These are phyloP conservation scores for Parastagonospora nodorum DNA, from an alignment of 2,329 filamentous ascomycete genomes.

Conservation along the genomic window DNA sequence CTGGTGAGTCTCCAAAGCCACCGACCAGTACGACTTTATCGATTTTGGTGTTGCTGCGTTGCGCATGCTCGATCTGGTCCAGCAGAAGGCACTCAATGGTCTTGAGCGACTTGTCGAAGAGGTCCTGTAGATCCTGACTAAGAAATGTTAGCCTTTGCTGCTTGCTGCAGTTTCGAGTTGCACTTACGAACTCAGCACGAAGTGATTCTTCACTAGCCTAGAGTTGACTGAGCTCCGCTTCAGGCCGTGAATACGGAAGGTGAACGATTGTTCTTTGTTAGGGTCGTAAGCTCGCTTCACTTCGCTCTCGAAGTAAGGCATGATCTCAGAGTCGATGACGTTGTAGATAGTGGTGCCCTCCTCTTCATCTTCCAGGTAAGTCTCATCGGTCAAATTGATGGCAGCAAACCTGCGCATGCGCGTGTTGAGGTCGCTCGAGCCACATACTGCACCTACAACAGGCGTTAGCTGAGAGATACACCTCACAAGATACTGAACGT, in stretches of 20 bases:
- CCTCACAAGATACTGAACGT: not conserved
- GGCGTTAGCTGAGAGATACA: not conserved
- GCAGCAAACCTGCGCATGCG: slow-evolving; percentile 3
- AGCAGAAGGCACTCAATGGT: slow-evolving; percentile 10
- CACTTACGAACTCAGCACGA: slow-evolving; percentile 12
- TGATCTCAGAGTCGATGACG: slow-evolving; percentile 11
- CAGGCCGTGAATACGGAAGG: slow-evolving; percentile 6
- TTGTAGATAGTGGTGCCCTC: slow-evolving; percentile 1
- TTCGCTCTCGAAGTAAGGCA: slow-evolving; percentile 14
- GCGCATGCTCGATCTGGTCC: slow-evolving; percentile 7
- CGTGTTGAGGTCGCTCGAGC: slow-evolving; percentile 11
- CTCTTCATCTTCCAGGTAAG: slow-evolving; percentile 8
- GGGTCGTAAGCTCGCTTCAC: slow-evolving; percentile 10
- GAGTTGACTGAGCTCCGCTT: not conserved
- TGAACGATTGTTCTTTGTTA: not conserved
- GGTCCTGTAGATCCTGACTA: slow-evolving; percentile 6
- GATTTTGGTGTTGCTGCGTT: not conserved
- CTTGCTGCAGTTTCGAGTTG: not conserved
- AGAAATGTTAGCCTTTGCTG: not conserved
- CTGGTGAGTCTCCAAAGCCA: slow-evolving; percentile 17
- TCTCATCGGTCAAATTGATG: not conserved
- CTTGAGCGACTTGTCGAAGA: slow-evolving; percentile 8
- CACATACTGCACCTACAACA: slow-evolving; percentile 9
- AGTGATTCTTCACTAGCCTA: not conserved
- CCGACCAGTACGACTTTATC: slow-evolving; percentile 17